Evolutionary conservation across 2,329 filamentous ascomycete species (phyloP), one percentile per base, ranked within the genome.

Genomic region (Neonectria hederae): DNA sequence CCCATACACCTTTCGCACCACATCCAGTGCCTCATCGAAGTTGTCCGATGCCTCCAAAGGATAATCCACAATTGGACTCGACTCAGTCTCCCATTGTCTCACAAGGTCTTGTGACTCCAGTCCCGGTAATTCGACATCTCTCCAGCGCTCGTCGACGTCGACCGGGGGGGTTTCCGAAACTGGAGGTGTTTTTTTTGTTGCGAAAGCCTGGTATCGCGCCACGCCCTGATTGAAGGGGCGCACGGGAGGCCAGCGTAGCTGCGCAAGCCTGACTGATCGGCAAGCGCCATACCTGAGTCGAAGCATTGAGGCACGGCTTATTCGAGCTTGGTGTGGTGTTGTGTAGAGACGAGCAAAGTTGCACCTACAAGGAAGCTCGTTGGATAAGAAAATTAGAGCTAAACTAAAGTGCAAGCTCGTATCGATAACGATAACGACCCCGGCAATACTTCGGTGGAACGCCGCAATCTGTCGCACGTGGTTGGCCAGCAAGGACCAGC

Each of bases 271-370:
- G 61, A 62, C 62, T 67, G 67, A 56, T 38, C 49, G 63, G 59
- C 69, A 68, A 54, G 58, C 58, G 28, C 65, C 55, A 42, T 68
- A 67, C 53, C 67, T 62, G 28, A 67, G 45, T 54, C 76, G 76
- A 71, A 78, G 73, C 77, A 78, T 78, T 65, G 65, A 45, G 54
- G 51, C 22, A 48, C 42, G 46, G 22, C 11, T 46, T 57, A 60
- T 32, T 49, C 54, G 24, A 54, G 53, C 45, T 61, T 64, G 63
- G 43, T 48, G 51, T 22, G 51, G 17, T 30, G 22, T 52, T 52
- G 53, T 8, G 45, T 24, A 45, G 42, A 45, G 19, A 43, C 24
- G 30, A 38, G 42, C 13, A 32, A 21, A 32, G 10, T 19, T 30
- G 17, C 28, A 8, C 45, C n/a, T 51, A 43, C 42, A 22, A 49